Conservation (phyloP, 768 basidiomycete genomes). For the Amanita pallidorosea region DNA sequence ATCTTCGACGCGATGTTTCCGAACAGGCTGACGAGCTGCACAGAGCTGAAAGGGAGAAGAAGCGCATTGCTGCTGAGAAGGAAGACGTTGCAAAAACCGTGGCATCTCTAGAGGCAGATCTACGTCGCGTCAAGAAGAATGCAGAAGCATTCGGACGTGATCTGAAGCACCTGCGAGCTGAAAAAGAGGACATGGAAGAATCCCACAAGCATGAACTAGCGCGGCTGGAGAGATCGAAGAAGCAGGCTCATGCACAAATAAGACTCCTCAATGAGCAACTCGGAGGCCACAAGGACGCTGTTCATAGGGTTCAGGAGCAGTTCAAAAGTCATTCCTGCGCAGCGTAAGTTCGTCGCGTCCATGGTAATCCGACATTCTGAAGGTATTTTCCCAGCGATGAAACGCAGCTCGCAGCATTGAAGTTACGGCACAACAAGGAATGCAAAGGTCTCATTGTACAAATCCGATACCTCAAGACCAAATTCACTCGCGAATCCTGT, state of each 20-base stretch:
- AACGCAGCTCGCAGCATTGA: slow-evolving; percentile 40
- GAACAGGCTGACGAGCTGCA: slow-evolving; percentile 54
- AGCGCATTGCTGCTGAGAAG: slow-evolving; percentile 50
- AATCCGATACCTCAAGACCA: slow-evolving; percentile 86
- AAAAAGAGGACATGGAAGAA: slow-evolving; percentile 54
- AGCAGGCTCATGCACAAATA: slow-evolving; percentile 58
- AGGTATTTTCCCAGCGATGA: slow-evolving; percentile 31
- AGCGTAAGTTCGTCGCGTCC: slow-evolving; percentile 29
- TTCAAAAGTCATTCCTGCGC: slow-evolving; percentile 48
- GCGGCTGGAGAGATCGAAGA: slow-evolving; percentile 52
- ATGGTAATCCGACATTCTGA: background rate
- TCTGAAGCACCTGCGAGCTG: slow-evolving; percentile 50
- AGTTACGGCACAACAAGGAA: slow-evolving; percentile 68
- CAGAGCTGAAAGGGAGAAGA: slow-evolving; percentile 51
- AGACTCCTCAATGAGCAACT: slow-evolving; percentile 58
- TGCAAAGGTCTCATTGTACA: slow-evolving; percentile 87
- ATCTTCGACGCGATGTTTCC: slow-evolving; percentile 58
- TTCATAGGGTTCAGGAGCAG: slow-evolving; percentile 33
- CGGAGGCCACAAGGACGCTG: slow-evolving; percentile 41
- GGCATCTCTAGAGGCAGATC: slow-evolving; percentile 59
- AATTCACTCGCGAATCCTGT: slow-evolving; percentile 75
- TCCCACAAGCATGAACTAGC: slow-evolving; percentile 44
- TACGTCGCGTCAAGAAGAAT: slow-evolving; percentile 63
- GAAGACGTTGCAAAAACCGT: slow-evolving; percentile 57
- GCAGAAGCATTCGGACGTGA: slow-evolving; percentile 75